Evolutionary conservation across 2,329 filamentous ascomycete species (phyloP), one percentile per base, ranked within the genome.

Genomic region (Penicillium frequentans): DNA sequence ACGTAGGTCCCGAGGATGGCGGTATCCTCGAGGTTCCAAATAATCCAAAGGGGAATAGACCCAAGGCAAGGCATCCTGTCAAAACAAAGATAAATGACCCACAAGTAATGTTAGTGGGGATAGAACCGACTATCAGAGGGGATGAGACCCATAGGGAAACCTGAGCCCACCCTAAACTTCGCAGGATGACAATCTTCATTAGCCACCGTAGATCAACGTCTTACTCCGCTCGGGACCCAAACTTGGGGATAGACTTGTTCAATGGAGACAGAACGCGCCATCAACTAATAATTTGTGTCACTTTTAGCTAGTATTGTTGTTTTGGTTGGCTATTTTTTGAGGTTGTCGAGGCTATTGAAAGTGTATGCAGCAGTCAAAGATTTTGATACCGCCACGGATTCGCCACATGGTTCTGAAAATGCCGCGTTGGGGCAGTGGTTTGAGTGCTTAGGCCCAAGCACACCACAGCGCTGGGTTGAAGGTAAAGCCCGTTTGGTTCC

Each of bases 131-230:
- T n/a, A 44, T 49, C 7, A 55, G 24, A 33, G 42, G 23, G 49
- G 49, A 56, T 57, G 47, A 53, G 24, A 31, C 43, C 39, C 29
- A 42, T 39, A 35, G 16, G 31, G 42, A 27, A 21, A 37, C 35
- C 50, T 55, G 39, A 52, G 45, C 29, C 55, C 21, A 29, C 52
- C 56, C 55, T 63, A 62, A 64, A 61, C 63, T 63, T 62, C 50
- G 16, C 43, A 29, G 8, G 24, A 52, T 48, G 64, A n/a, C 27
- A 47, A 60, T 65, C 60, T 27, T 64, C 60, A 65, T 65, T 64
- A 59, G 48, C 54, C 58, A 63, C 49, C 39, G 60, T 51, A 55
- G 60, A 65, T 65, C 64, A 39, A 39, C 56, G 31, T 47, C 13
- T 33, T 57, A 44, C 47, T 46, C 46, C 31, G 48, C 33, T 50